Evolutionary conservation across 257 asterid species (phyloP), one percentile per base, ranked within the genome.

Genomic region (Ocimum tenuiflorum): DNA sequence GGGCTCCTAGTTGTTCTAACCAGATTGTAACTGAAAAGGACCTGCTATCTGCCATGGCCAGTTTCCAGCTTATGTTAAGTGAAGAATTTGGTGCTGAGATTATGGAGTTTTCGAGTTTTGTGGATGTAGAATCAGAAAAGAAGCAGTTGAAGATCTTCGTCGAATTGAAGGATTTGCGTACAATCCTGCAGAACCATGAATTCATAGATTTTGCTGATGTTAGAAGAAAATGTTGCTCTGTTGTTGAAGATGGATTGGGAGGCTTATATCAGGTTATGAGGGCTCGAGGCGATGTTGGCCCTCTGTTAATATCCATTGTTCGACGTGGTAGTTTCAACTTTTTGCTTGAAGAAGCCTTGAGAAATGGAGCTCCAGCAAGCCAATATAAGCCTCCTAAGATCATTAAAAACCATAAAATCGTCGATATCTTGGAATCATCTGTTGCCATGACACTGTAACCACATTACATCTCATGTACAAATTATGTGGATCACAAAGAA

Each of bases 251-350:
- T 24, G 49, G 64, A 13, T 42, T 78, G 43, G 83, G 80, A 50
- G 65, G 76, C 10, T 45, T 74, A 9, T 74, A 78, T 39, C 47
- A 54, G 64, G 68, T 75, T 38, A 75, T 67, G 71, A 75, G 65
- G 73, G 75, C 68, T 31, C 54, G 75, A 43, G 73, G 79, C 31
- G 80, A 78, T 35, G 39, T 74, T 7, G 70, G 75, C 36, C 77
- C 75, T 41, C 20, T 78, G 1, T 35, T 31, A 33, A 27, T 52
- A 41, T 69, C 60, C 19, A 59, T 69, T 23, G 60, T 69, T 47
- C 39, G 65, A 29, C 0, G 50, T 9, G 68, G 68, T 48, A 69
- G 60, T 69, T 69, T 69, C 45, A 45, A 69, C 58, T 22, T 31
- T 15, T 69, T 69, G 68, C 74, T 69, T 36, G 74, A 69, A 60